phyloP scores from a whole-genome alignment of 805 yeast genomes.

The Clavispora santaluciae region DNA sequence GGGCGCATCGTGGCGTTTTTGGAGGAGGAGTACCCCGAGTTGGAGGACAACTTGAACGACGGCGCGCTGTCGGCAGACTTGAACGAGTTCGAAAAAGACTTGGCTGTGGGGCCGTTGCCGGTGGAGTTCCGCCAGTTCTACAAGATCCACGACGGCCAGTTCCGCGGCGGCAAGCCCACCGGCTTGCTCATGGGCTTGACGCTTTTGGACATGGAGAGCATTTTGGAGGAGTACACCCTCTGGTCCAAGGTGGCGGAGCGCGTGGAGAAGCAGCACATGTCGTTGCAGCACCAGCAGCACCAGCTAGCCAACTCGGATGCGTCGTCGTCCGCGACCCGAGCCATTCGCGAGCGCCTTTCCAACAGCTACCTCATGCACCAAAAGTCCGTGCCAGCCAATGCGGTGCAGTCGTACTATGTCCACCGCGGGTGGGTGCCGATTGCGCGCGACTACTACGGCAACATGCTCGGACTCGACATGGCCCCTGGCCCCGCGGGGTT shows the following conservation, averaged over 20 bases:
- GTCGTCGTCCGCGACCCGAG: conserved; percentile 7
- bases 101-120: conserved; percentile 40
- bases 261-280: conserved; percentile 33
- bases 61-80: conserved; percentile 44
- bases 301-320: conserved; percentile 12
- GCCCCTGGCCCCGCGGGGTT: conserved; percentile 18
- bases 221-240: conserved; percentile 36
- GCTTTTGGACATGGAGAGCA: conserved; percentile 38
- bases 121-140: conserved; percentile 41
- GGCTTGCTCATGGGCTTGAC: conserved; percentile 42
- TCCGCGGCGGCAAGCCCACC: conserved; percentile 42
- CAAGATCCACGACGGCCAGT: conserved; percentile 43
- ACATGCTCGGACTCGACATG: conserved; percentile 16
- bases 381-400: conserved; percentile 15
- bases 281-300: conserved; percentile 23
- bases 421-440: conserved; percentile 20
- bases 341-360: conserved; percentile 9
- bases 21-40: conserved; percentile 44
- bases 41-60: conserved; percentile 38
- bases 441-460: conserved; percentile 14
- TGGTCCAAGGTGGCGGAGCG: conserved; percentile 40
- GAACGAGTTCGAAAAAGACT: conserved; percentile 43
- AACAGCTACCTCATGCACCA: conserved; percentile 18
- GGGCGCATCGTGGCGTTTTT: conserved; percentile 38
- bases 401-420: conserved; percentile 17